Evolutionary conservation across 78 protist species (phyloP).

Genomic region (Chrysochromulina tobinii): DNA sequence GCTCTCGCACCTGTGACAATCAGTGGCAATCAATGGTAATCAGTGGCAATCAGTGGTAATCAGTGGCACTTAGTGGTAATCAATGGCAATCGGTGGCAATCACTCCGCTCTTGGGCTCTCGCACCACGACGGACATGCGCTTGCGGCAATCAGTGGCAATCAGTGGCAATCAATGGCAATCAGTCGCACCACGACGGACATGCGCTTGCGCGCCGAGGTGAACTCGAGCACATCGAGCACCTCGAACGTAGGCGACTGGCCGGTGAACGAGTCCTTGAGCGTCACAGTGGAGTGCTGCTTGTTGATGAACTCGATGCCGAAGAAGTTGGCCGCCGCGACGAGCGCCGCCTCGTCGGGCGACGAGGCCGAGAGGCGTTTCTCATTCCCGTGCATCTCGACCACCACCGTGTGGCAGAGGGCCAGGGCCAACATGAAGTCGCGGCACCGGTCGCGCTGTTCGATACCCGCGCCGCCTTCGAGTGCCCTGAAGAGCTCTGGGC

Average conservation of each 20-base stretch:
- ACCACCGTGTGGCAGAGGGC: conserved; percentile 87
- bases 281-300: background rate
- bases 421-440: conserved; percentile 43
- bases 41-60: too few species aligned
- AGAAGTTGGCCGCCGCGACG: conserved; percentile 50
- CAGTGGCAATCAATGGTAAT: too few species aligned
- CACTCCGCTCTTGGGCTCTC: too few species aligned
- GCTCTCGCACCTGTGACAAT: too few species aligned
- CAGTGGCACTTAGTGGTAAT: too few species aligned
- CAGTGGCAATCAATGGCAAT: too few species aligned
- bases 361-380: conserved; percentile 1
- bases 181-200: conserved; percentile 68
- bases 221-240: conserved; percentile 70
- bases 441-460: background rate
- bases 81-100: too few species aligned
- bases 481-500: background rate
- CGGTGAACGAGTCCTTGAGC: background rate
- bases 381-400: conserved; percentile 30
- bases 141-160: too few species aligned
- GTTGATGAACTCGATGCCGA: background rate
- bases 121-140: too few species aligned
- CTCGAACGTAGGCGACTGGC: conserved; percentile 22
- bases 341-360: conserved; percentile 93
- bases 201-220: conserved; percentile 74
- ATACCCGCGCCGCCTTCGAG: background rate